Conservation (phyloP, 2,329 filamentous ascomycete species). For the Aspergillus ustus region DNA sequence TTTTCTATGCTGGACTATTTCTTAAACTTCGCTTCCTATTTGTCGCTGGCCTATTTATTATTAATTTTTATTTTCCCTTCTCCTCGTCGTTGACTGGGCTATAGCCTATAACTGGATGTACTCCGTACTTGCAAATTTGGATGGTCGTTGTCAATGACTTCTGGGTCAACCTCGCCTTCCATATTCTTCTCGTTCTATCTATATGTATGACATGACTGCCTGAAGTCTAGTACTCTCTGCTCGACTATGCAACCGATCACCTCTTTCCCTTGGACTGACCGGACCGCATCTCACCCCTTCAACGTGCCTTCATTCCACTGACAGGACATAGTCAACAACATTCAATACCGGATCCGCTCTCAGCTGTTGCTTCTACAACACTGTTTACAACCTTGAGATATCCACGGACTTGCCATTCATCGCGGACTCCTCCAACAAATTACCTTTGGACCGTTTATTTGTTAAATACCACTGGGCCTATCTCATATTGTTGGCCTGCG, state of each 20-base stretch:
- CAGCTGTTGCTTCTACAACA: slow-evolving; percentile 25
- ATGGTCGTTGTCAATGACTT: slow-evolving; percentile 18
- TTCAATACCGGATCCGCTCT: slow-evolving; percentile 31
- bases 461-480: neutral
- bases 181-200: slow-evolving; percentile 22
- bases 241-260: slow-evolving; percentile 20
- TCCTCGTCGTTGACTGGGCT: slow-evolving; percentile 19
- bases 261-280: slow-evolving; percentile 54
- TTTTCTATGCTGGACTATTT: slow-evolving; percentile 48
- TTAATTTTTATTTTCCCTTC: slow-evolving; percentile 20
- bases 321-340: slow-evolving; percentile 31
- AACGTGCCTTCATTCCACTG: slow-evolving; percentile 40
- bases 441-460: neutral
- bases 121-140: slow-evolving; percentile 25
- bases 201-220: slow-evolving; percentile 19
- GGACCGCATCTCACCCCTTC: slow-evolving; percentile 55
- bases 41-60: slow-evolving; percentile 16
- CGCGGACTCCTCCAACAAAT: slow-evolving; percentile 5
- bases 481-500: neutral
- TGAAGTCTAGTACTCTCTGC: neutral
- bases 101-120: slow-evolving; percentile 29
- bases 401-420: slow-evolving; percentile 12
- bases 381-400: slow-evolving; percentile 17
- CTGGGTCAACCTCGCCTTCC: slow-evolving; percentile 22
- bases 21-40: slow-evolving; percentile 18